Evolutionary conservation across 768 basidiomycete species (phyloP), one percentile per base, ranked within the genome.

Genomic region (Kwoniella dendrophila): DNA sequence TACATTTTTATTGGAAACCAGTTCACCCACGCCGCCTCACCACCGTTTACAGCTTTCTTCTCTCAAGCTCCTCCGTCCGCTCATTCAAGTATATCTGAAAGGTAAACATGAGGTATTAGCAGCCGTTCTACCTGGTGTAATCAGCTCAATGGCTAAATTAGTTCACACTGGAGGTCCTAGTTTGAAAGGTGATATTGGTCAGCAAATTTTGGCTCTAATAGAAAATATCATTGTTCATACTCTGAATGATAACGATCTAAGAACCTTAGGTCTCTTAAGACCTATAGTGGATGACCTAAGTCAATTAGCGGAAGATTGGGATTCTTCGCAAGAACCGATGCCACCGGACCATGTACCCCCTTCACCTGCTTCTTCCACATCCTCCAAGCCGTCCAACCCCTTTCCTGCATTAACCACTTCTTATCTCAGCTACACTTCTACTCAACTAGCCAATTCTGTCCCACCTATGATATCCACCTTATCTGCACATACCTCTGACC

Each of bases 391-490:
- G 26, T n/a, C 79, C 82, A 38, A 83, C 90, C 72, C 74, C 0
- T 79, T 79, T 41, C 78, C 78, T 4, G 67, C 78, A 3, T 85
- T 92, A 3, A 88, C 89, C 0, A 74, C 85, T 12, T 82, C 87
- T 0, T 98, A 94, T 90, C 83, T 96, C 44, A 84, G 83, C 22
- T 92, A 85, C 34, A 92, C 91, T 1, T 82, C 89, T 1, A 84
- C 90, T 4, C 92, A 96, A 71, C 80, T 98, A 11, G 85, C 89
- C 47, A 87, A 91, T 24, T 90, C 92, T 7, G 75, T 97, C 53
- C 89, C 90, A 67, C 81, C 87, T 0, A 81, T 97, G 20, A 84
- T 88, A 0, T 83, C 88, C 0, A 82, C 92, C 0, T 63, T 80
- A 7, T 56, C 68, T 4, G 29, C 43, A 1, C 77, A 79, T 60